These are phyloP conservation scores for Daldinia childiae DNA, from an alignment of 495 filamentous ascomycete species.

Conservation along the genomic window DNA sequence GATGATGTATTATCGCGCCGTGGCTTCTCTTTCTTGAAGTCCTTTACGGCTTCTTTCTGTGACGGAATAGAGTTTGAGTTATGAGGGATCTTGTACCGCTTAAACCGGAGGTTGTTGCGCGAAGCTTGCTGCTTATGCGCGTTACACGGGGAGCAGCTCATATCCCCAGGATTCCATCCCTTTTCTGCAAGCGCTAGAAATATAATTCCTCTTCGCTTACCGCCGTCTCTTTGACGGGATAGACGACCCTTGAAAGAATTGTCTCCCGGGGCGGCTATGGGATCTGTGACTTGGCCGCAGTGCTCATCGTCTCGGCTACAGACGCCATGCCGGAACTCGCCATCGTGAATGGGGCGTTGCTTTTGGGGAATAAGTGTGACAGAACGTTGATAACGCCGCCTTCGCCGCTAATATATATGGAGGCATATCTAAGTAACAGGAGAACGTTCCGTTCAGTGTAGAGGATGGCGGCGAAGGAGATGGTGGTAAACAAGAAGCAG, in stretches of 20 bases:
- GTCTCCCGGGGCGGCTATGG: conserved; percentile 5
- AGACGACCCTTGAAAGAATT: not conserved
- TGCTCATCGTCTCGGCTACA: conserved; percentile 28
- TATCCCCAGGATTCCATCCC: not conserved
- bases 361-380: conserved; percentile 22
- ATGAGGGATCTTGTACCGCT: not conserved
- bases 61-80: not conserved
- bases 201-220: not conserved
- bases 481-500: conserved; percentile 37
- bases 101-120: not conserved
- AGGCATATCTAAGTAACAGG: conserved; percentile 22
- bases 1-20: not conserved
- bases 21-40: too few species aligned
- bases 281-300: conserved; percentile 27
- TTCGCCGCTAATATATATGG: conserved; percentile 16
- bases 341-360: not conserved
- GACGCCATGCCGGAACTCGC: conserved; percentile 21
- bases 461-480: conserved; percentile 34
- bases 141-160: not conserved
- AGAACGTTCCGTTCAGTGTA: conserved; percentile 33
- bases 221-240: not conserved
- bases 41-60: not conserved
- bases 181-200: not conserved
- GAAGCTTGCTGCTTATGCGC: not conserved
- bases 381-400: conserved; percentile 1